Evolutionary conservation across 495 filamentous ascomycete species (phyloP).

Genomic region (Parathielavia appendiculata): DNA sequence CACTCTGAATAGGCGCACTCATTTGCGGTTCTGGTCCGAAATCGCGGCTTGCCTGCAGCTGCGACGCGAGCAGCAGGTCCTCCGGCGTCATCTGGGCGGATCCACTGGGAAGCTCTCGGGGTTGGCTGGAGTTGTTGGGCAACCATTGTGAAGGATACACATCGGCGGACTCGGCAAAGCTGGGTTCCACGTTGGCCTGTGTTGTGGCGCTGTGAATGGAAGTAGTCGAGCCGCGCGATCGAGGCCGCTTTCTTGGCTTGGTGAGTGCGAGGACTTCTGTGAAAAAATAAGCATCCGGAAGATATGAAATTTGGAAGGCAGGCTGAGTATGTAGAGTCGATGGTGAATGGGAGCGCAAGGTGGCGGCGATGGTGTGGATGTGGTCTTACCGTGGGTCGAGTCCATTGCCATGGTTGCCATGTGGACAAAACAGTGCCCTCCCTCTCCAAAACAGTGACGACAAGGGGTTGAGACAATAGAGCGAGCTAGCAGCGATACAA

Average conservation of each 20-base stretch:
- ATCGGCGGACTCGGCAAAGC: conserved; percentile 46
- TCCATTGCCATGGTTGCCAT: conserved; percentile 29
- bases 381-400: conserved; percentile 32
- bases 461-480: conserved; percentile 20
- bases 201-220: conserved; percentile 67
- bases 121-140: conserved; percentile 45
- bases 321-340: neutral
- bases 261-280: conserved; percentile 31
- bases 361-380: conserved; percentile 1
- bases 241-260: conserved; percentile 56
- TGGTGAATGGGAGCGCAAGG: conserved; percentile 7
- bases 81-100: conserved; percentile 52
- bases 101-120: conserved; percentile 32
- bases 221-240: conserved; percentile 80
- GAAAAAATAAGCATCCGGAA: conserved; percentile 16
- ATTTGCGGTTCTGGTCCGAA: conserved; percentile 49
- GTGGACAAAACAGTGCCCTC: conserved; percentile 14
- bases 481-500: neutral
- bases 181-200: conserved; percentile 60
- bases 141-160: conserved; percentile 53
- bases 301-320: neutral
- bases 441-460: conserved; percentile 24
- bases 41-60: conserved; percentile 49
- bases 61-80: conserved; percentile 60
- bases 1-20: conserved; percentile 45